These are phyloP conservation scores for Trichomonascaceae sp. DNA, from an alignment of 1,139 yeast species.

Conservation along the genomic window DNA sequence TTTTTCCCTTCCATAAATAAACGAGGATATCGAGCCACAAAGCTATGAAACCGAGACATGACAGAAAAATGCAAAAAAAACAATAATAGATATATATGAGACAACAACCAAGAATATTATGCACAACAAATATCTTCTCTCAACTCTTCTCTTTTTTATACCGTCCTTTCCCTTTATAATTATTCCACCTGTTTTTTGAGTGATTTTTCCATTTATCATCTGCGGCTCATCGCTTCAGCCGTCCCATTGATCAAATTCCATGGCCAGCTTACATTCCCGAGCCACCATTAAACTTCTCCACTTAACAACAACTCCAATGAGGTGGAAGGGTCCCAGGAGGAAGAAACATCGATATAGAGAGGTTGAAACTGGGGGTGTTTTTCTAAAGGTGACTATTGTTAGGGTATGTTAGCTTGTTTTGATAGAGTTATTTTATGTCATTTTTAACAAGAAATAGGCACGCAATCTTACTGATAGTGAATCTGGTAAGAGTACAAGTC, in stretches of 20 bases:
- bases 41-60: background rate
- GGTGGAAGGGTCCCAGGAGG: background rate
- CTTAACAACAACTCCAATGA: background rate
- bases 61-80: background rate
- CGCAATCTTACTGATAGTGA: slow-evolving; percentile 3
- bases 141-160: too few relatives aligned
- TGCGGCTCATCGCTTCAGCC: background rate
- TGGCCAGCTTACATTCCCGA: background rate
- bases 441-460: background rate
- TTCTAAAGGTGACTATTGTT: slow-evolving; percentile 8
- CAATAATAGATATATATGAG: background rate
- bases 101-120: background rate
- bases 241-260: background rate
- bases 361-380: slow-evolving; percentile 10
- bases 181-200: too few relatives aligned
- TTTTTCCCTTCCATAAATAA: background rate
- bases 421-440: background rate
- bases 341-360: background rate
- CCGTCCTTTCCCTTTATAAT: too few relatives aligned
- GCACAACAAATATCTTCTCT: background rate
- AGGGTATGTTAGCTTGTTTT: slow-evolving; percentile 5
- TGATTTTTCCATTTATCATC: background rate
- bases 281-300: background rate
- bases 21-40: background rate
- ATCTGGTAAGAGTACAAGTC: slow-evolving; percentile 1